Base-by-base conservation (phyloP, 2,329 filamentous ascomycete species). In the Furcasterigmium sp. region DNA sequence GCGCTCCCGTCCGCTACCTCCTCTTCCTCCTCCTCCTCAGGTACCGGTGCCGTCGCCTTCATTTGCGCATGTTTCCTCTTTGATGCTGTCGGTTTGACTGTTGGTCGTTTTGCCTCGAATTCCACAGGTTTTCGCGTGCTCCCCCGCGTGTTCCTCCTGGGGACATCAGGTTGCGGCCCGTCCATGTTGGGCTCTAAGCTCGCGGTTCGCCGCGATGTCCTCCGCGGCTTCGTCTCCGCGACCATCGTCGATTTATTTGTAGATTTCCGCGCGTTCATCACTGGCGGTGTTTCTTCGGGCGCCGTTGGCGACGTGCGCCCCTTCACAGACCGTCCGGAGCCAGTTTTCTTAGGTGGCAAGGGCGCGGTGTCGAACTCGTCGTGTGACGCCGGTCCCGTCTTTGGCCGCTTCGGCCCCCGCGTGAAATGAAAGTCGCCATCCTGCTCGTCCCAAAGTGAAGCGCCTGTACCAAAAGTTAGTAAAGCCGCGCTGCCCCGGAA, bases 341-440 rank as follows among this genome's bases (percentile, higher is more conserved):
- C 43, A 8, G 64, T 39, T 38, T 52, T 55, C 43, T 68, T 65
- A 53, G 62, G 64, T 49, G 61, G 55, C 38, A 55, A 51, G n/a
- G 57, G 55, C 26, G 55, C 55, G 20, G 63, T 61, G 9, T 72
- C 68, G 35, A 62, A 55, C 56, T 60, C 47, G 41, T 46, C 35
- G 62, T 61, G 41, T 56, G 65, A 39, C 14, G 67, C 60, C 44
- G 74, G 67, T 45, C 73, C 72, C 35, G 76, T 75, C 65, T 84
- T 88, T 47, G 73, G 72, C 56, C 78, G 68, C 57, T 86, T 86
- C 10, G 82, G 71, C 48, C 75, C 81, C 52, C 85, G 78, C 50
- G 82, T 80, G 60, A 90, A 91, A 45, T 80, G 72, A 54, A 91
- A 91, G 49, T 87, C 87, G 54, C 85, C 86, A 67, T 87, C 82